Evolutionary conservation across 768 basidiomycete genomes (phyloP).

Genomic region (Agaricus sinodeliciosus): DNA sequence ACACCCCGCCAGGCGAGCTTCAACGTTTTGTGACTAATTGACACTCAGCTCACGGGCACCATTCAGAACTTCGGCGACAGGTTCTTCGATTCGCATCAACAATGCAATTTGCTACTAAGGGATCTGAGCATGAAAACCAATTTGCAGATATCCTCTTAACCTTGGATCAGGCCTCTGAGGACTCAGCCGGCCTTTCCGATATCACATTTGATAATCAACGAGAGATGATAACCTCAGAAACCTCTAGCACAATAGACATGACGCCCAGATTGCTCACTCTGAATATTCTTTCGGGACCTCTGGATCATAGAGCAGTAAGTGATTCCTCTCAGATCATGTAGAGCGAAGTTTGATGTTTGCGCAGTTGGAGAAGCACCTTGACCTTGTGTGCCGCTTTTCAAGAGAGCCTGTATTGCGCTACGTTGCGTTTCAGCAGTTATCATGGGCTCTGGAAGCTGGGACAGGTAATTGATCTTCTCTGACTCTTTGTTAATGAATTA

Average conservation of each 20-base stretch:
- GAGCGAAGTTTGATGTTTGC: not conserved
- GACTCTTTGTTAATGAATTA: not conserved
- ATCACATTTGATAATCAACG: not conserved
- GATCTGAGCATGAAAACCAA: constrained; percentile 13
- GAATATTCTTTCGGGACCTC: not conserved
- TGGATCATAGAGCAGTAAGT: not conserved
- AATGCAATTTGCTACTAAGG: constrained; percentile 17
- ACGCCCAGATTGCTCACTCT: not conserved
- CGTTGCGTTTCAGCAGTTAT: constrained; percentile 48
- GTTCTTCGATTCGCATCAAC: constrained; percentile 34
- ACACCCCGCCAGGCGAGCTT: constrained; percentile 14
- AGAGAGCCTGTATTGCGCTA: constrained; percentile 36
- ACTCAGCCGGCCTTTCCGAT: not conserved
- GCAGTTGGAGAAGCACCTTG: constrained; percentile 7
- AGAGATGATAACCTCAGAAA: constrained; percentile 1
- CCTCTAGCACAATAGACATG: constrained; percentile 13
- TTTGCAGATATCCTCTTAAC: constrained; percentile 11
- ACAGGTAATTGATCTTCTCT: constrained; percentile 28
- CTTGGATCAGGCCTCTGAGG: constrained; percentile 15
- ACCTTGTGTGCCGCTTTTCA: constrained; percentile 8
- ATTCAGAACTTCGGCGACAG: constrained; percentile 32
- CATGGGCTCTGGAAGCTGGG: constrained; percentile 39
- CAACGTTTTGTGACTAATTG: not conserved
- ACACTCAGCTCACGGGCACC: not conserved
- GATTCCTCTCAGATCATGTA: not conserved